phyloP scores from a whole-genome alignment of 345 rosid genomes.

The Gossypium stocksii region DNA sequence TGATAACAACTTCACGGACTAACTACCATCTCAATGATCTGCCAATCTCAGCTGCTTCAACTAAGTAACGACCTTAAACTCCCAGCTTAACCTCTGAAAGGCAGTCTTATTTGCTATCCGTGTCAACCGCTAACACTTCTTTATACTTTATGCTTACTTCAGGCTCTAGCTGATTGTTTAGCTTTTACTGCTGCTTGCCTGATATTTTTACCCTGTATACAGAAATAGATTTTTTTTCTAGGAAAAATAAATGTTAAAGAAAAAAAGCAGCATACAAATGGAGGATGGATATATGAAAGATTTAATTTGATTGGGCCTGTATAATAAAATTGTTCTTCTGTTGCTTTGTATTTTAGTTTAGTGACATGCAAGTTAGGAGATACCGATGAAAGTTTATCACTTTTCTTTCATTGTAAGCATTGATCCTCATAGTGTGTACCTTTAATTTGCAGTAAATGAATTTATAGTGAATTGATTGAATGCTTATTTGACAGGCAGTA shows the following conservation, averaged over 20 bases:
- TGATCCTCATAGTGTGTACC: not conserved
- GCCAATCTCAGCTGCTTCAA: not conserved
- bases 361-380: not conserved
- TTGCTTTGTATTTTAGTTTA: not conserved
- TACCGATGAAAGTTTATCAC: not conserved
- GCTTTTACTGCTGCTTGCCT: not conserved
- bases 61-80: too few species aligned
- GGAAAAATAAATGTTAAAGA: not conserved
- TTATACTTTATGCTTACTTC: not conserved
- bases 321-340: too few species aligned
- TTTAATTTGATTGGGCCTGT: not conserved
- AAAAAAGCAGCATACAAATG: not conserved
- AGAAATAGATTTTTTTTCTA: not conserved
- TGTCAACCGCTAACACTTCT: too few species aligned
- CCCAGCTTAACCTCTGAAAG: too few species aligned
- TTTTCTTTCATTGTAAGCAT: not conserved
- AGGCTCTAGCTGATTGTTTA: not conserved
- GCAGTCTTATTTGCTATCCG: too few species aligned
- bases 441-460: not conserved
- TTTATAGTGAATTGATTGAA: not conserved
- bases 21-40: not conserved
- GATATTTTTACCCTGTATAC: not conserved
- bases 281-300: not conserved
- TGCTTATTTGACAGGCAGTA: slow-evolving; percentile 65
- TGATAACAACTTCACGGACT: too few species aligned